phyloP scores from a whole-genome alignment of 2,329 filamentous ascomycete species.

The Thelonectria discophora region DNA sequence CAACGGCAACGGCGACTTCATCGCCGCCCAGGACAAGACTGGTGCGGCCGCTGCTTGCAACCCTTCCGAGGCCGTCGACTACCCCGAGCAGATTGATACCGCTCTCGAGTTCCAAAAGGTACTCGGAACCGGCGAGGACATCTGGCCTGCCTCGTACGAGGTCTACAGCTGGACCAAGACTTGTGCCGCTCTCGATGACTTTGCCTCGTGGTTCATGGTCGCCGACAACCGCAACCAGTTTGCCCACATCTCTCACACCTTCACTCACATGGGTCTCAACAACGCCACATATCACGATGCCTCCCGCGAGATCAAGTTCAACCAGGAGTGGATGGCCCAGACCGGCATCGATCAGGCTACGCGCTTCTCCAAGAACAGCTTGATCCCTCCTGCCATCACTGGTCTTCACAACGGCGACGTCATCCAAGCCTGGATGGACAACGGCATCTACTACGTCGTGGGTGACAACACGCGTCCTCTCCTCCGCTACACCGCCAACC shows the following conservation, averaged over 20 bases:
- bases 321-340: slow-evolving; percentile 32
- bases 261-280: slow-evolving; percentile 31
- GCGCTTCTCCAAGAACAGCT: slow-evolving; percentile 23
- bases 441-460: slow-evolving; percentile 27
- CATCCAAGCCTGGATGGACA: slow-evolving; percentile 31
- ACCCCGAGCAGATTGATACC: slow-evolving; percentile 12
- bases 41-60: background rate
- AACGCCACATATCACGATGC: slow-evolving; percentile 32
- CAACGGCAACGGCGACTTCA: slow-evolving; percentile 32
- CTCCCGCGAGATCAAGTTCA: slow-evolving; percentile 31
- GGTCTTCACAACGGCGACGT: slow-evolving; percentile 32
- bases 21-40: slow-evolving; percentile 3
- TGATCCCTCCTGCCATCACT: slow-evolving; percentile 32
- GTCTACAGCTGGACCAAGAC: slow-evolving; percentile 27
- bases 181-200: slow-evolving; percentile 27
- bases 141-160: slow-evolving; percentile 20
- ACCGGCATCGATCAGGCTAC: slow-evolving; percentile 31
- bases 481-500: slow-evolving; percentile 16
- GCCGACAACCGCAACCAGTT: slow-evolving; percentile 29
- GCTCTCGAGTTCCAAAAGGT: slow-evolving; percentile 21
- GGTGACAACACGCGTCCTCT: slow-evolving; percentile 30
- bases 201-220: slow-evolving; percentile 31
- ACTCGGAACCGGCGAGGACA: slow-evolving; percentile 8
- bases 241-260: slow-evolving; percentile 32
- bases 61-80: slow-evolving; percentile 21